Base-by-base conservation (phyloP, 768 basidiomycete species). In the Hemileccinum impolitum region DNA sequence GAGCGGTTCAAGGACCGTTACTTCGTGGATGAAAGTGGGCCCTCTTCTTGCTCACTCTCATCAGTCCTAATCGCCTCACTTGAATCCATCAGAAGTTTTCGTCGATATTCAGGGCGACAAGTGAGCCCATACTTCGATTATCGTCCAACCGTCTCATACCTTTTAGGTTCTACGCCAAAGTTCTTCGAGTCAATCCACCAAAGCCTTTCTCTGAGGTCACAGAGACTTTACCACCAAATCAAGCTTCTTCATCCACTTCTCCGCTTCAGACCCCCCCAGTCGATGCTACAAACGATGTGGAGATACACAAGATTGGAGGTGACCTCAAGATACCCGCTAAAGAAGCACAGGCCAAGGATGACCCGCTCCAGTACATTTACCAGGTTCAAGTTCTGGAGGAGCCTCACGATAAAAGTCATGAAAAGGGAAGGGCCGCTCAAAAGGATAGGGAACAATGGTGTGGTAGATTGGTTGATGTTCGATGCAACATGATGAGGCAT, bases 1-100 rank as follows among this genome's bases (percentile, higher is more conserved):
- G 94, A 97, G 55, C 87, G 96, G 45, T 98, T 93, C 78, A 93
- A 94, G 61, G 90, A 98, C 72, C 81, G 96, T 26, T 99, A 93
- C 70, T 98, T 93, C 69, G 73, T 79, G 37, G 85, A 83, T 57
- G 96, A 99, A 71, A 86, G 93, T 94, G 61, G 52, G 93, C 81
- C 49, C 39, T 45, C 48, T 48, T 37, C 47, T 48, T 39, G 30
- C 39, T 31, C 8, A 21, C 31, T 53, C 26, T 43, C 35, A 42
- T 55, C 48, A 31, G 26, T 44, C 45, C 58, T 59, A 39, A 66
- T 53, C 44, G 14, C 39, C 38, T 45, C 50, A 48, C 49, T 43
- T 58, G 26, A 42, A 45, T 26, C 45, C 46, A 54, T n/a, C 62
- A 94, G 91, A 79, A 71, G 82, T 95, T 46, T 81, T 91, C 51